These are phyloP conservation scores for Setaria italica DNA, from an alignment of 202 grass and related monocot genomes.

Conservation along the genomic window DNA sequence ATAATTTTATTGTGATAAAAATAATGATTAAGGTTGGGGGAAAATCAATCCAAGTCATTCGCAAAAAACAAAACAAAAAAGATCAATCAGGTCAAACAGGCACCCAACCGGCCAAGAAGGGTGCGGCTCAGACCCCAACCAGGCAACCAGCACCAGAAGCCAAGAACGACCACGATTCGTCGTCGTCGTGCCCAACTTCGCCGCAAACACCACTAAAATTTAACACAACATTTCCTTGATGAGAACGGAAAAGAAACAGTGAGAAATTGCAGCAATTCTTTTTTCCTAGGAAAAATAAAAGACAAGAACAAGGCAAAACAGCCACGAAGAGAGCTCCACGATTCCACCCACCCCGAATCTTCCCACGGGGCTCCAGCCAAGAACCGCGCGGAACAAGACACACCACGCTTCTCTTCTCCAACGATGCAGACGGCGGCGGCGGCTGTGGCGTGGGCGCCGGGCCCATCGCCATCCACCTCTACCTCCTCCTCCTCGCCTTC, in stretches of 20 bases:
- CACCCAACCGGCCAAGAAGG: no score
- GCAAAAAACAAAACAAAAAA: no score
- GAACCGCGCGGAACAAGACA: constrained; percentile 17
- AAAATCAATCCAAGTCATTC: no score
- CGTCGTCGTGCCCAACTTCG: neutral
- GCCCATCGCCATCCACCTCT: constrained; percentile 47
- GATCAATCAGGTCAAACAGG: no score
- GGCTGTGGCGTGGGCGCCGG: constrained; percentile 42
- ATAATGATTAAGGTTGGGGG: no score
- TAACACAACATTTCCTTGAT: neutral
- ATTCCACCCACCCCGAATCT: constrained; percentile 11
- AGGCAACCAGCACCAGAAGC: no score
- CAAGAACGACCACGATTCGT: neutral
- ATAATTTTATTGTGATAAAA: no score
- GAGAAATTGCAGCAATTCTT: neutral
- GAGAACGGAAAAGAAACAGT: neutral
- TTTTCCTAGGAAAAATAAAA: accelerated
- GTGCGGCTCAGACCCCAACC: no score
- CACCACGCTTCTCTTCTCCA: constrained; percentile 6
- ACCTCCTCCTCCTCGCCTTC: constrained; percentile 44
- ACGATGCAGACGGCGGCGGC: constrained; percentile 63
- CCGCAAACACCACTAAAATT: neutral
- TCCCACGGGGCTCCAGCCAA: neutral
- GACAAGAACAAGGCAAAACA: neutral
- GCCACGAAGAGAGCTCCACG: neutral